A percentile compares a stretch with the other conserved stretches of the same genome.
Conservation (phyloP, 768 basidiomycete genomes). For the Harrya chromipes region DNA sequence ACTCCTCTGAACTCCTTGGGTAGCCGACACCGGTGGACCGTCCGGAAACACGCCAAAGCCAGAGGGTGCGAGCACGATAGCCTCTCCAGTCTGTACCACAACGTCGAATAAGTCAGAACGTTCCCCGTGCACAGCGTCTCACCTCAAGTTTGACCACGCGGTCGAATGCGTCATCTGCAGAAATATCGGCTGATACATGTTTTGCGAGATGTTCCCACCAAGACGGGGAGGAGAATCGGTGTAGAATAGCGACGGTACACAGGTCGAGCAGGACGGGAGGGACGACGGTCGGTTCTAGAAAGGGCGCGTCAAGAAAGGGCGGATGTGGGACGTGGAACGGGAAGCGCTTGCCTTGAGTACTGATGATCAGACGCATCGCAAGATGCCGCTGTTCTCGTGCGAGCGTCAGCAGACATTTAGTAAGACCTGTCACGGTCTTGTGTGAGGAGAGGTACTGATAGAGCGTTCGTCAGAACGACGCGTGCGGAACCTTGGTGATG, state of each 20-base stretch:
- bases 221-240: constrained; percentile 71
- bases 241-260: constrained; percentile 62
- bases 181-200: constrained; percentile 65
- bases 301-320: not conserved
- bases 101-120: not conserved
- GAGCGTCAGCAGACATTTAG: constrained; percentile 53
- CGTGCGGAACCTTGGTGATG: not conserved
- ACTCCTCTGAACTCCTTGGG: constrained; percentile 7
- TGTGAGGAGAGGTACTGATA: constrained; percentile 57
- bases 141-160: constrained; percentile 65
- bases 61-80: constrained; percentile 65
- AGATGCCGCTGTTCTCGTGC: constrained; percentile 70
- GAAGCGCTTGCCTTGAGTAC: constrained; percentile 57
- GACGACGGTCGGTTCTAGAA: constrained; percentile 66
- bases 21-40: not conserved
- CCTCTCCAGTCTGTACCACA: constrained; percentile 59
- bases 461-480: not conserved
- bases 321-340: not conserved
- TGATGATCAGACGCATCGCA: constrained; percentile 69
- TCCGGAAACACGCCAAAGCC: constrained; percentile 46
- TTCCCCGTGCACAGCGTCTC: constrained; percentile 2
- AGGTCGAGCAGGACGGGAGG: constrained; percentile 66
- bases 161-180: constrained; percentile 58
- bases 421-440: constrained; percentile 48
- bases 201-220: constrained; percentile 72